A percentile compares a stretch with the other conserved stretches of the same genome.
phyloP scores from a whole-genome alignment of 164 flowering plant genomes.

The Stephania cephalantha region DNA sequence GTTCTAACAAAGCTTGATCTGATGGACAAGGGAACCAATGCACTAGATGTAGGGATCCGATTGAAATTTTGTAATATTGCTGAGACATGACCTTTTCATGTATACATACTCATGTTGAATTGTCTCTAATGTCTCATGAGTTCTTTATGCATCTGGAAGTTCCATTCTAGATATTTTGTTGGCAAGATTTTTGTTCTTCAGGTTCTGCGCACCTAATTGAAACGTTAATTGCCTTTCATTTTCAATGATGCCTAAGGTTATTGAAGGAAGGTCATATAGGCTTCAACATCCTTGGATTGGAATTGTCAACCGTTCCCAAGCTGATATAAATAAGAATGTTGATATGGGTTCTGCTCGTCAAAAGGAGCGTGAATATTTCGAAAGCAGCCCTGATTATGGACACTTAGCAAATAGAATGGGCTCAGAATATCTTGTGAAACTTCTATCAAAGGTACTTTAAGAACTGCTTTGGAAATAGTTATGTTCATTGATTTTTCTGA shows the following conservation, averaged over 20 bases:
- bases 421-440: slow-evolving; percentile 88
- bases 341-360: slow-evolving; percentile 79
- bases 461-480: slow-evolving; percentile 1
- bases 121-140: not conserved
- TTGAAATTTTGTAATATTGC: slow-evolving; percentile 6
- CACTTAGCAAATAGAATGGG: slow-evolving; percentile 84
- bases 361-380: slow-evolving; percentile 73
- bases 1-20: slow-evolving; percentile 88
- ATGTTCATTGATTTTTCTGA: not conserved
- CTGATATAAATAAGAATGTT: slow-evolving; percentile 82
- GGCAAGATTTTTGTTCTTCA: not conserved
- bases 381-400: slow-evolving; percentile 73
- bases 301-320: slow-evolving; percentile 88
- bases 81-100: not conserved
- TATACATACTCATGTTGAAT: not conserved
- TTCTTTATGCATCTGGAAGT: not conserved
- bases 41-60: slow-evolving; percentile 56
- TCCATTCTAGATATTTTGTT: not conserved
- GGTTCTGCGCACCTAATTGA: not conserved
- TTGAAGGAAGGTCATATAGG: slow-evolving; percentile 80
- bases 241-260: slow-evolving; percentile 44
- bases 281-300: slow-evolving; percentile 96
- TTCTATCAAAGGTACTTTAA: slow-evolving; percentile 63
- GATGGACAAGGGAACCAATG: slow-evolving; percentile 97
- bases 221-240: slow-evolving; percentile 9